A percentile compares a stretch with the other conserved stretches of the same genome.
These are phyloP conservation scores for Sporothrix brunneoviolacea DNA, from an alignment of 2,329 filamentous ascomycete species.

Conservation along the genomic window DNA sequence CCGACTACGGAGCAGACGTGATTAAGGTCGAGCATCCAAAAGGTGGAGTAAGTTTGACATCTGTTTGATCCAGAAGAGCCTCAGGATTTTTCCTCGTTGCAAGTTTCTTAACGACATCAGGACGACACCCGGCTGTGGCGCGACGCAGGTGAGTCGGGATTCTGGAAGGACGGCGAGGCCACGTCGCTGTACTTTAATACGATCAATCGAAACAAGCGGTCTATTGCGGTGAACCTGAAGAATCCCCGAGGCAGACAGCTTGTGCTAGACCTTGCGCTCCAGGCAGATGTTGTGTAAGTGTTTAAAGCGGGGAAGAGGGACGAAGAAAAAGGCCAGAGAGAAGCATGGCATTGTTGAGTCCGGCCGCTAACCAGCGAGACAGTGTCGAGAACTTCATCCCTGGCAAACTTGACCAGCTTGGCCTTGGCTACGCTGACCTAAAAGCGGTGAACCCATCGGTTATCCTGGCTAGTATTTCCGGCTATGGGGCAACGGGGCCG, in stretches of 20 bases:
- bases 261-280: not conserved
- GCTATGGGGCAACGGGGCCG: constrained; percentile 8
- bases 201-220: constrained; percentile 14
- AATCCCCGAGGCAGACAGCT: constrained; percentile 1
- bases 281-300: constrained; percentile 13
- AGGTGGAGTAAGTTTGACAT: constrained; percentile 15
- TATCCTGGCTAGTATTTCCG: constrained; percentile 12
- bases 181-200: constrained; percentile 27
- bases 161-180: constrained; percentile 2
- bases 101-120: not conserved
- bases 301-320: not conserved
- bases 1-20: constrained; percentile 37
- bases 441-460: constrained; percentile 5
- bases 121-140: constrained; percentile 19
- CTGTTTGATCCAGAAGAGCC: not conserved
- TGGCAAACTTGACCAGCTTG: constrained; percentile 12
- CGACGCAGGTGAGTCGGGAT: not conserved
- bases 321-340: too few relatives aligned
- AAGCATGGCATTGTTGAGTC: too few relatives aligned
- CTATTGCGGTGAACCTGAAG: constrained; percentile 12
- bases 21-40: constrained; percentile 35
- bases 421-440: constrained; percentile 9
- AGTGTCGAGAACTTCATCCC: constrained; percentile 15
- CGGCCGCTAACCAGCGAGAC: not conserved
- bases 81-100: not conserved